phyloP scores from a whole-genome alignment of 768 basidiomycete species.

The Pulveroboletus sp. region DNA sequence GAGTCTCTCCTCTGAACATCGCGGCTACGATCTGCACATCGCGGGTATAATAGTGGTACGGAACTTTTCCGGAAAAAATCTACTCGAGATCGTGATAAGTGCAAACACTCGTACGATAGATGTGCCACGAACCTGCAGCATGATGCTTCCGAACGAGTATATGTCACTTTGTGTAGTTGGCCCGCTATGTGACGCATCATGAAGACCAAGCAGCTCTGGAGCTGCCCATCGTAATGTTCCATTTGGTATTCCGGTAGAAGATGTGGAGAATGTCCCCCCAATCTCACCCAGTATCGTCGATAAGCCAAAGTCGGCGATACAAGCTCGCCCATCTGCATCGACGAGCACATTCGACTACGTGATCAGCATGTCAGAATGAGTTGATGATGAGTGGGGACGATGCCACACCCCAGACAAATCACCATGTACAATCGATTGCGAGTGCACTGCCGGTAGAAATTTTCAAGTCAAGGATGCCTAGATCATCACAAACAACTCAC shows the following conservation, averaged over 20 bases:
- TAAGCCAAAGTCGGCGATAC: background rate
- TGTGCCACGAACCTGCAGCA: conserved; percentile 13
- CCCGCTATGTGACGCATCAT: conserved; percentile 5
- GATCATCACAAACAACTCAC: background rate
- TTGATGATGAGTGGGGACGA: background rate
- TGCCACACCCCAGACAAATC: conserved; percentile 39
- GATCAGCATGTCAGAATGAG: too few species aligned
- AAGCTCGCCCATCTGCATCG: background rate
- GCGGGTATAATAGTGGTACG: background rate
- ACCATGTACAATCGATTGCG: conserved; percentile 35
- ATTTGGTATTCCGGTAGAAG: conserved; percentile 19
- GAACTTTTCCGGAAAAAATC: conserved; percentile 1
- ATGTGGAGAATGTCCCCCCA: conserved; percentile 27
- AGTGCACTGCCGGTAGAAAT: background rate
- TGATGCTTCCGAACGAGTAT: conserved; percentile 31
- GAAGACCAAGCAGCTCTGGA: conserved; percentile 33
- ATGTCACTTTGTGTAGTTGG: conserved; percentile 5
- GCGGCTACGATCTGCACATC: background rate
- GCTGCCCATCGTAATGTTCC: conserved; percentile 44
- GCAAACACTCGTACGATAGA: background rate
- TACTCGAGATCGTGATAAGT: background rate
- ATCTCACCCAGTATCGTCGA: conserved; percentile 26
- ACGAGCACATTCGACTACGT: conserved; percentile 4
- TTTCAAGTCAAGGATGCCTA: background rate
- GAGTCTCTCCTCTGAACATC: background rate